Conservation (phyloP, 1,284 basidiomycete genomes). For the Cryptococcus sp. region DNA sequence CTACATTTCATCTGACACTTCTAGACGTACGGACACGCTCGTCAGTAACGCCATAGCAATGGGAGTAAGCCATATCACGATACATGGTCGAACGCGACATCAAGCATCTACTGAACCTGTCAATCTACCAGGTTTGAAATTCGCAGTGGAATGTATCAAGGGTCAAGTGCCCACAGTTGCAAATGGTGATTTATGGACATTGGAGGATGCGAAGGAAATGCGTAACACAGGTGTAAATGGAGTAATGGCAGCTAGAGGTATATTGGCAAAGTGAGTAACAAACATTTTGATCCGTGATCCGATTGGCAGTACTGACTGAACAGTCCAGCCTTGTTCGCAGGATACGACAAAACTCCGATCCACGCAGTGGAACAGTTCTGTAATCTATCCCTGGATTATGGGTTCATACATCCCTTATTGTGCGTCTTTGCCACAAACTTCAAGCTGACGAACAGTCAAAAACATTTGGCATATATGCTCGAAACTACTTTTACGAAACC, state of each 20-base stretch:
- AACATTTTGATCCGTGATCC: background rate
- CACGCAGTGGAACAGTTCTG: constrained; percentile 54
- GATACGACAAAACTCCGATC: constrained; percentile 52
- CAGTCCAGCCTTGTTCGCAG: constrained; percentile 54
- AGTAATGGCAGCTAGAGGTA: constrained; percentile 58
- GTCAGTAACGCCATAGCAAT: constrained; percentile 49
- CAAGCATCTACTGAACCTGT: constrained; percentile 56
- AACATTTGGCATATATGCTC: constrained; percentile 57
- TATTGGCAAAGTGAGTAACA: constrained; percentile 56
- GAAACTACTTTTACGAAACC: constrained; percentile 50
- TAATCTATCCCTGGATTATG: constrained; percentile 50
- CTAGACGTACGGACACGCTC: constrained; percentile 23
- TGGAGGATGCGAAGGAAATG: constrained; percentile 50
- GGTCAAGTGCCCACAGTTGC: constrained; percentile 55
- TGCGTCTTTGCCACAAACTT: constrained; percentile 9
- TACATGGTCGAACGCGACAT: constrained; percentile 58
- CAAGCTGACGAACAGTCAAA: constrained; percentile 32
- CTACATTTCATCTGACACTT: background rate
- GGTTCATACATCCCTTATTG: constrained; percentile 54
- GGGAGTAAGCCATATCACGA: constrained; percentile 51
- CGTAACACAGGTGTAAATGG: constrained; percentile 53
- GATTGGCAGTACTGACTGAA: background rate
- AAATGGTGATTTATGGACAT: constrained; percentile 57
- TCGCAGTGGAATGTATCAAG: constrained; percentile 53
- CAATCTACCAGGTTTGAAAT: constrained; percentile 52